phyloP scores from a whole-genome alignment of 202 grass and related monocot genomes.

The Hordeum pubiflorum region DNA sequence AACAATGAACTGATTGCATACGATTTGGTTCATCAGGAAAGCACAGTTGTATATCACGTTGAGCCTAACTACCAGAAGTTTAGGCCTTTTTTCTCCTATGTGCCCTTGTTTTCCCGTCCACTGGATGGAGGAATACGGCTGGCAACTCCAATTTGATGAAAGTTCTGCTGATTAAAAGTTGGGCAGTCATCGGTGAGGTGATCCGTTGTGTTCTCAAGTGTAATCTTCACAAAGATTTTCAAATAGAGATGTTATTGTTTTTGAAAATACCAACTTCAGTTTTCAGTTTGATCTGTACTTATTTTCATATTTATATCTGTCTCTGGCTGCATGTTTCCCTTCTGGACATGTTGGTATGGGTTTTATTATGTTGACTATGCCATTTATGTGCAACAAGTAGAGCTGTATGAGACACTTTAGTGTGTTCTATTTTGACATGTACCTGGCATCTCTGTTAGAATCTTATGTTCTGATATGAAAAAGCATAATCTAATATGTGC shows the following conservation, averaged over 20 bases:
- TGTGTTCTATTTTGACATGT: neutral
- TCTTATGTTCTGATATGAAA: neutral
- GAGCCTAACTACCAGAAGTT: neutral
- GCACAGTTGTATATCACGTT: neutral
- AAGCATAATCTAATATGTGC: no score
- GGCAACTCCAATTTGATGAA: neutral
- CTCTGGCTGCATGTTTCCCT: neutral
- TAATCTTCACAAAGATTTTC: neutral
- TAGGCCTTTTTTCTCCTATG: neutral
- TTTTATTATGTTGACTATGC: neutral
- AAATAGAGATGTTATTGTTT: neutral
- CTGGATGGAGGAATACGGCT: neutral
- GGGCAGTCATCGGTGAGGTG: neutral
- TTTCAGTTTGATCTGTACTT: neutral
- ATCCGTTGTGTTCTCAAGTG: neutral
- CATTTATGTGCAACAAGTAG: neutral
- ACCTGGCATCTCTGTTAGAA: neutral
- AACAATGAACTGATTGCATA: neutral
- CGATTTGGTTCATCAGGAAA: neutral
- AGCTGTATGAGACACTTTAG: neutral
- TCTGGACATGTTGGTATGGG: neutral
- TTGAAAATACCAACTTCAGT: neutral
- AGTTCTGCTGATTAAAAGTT: neutral
- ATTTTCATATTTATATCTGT: neutral
- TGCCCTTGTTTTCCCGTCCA: neutral